Evolutionary conservation across 176 grass and related monocot genomes (phyloP), one percentile per base, ranked within the genome.

Genomic region (Phoenix dactylifera): DNA sequence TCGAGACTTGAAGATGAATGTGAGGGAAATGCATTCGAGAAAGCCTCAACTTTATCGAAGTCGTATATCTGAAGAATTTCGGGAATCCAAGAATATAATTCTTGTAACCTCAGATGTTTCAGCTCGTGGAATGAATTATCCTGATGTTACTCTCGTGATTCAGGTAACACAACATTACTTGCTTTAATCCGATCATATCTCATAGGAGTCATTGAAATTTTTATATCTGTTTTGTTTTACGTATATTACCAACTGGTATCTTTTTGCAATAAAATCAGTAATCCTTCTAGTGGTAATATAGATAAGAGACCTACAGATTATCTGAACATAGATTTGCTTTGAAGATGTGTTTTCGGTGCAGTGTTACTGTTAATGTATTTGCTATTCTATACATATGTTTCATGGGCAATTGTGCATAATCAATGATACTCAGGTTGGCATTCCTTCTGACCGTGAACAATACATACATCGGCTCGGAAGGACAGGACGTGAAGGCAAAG

Each of bases 381-480:
- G 32, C 32, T 35, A 35, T 28, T 28, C 26, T 35, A 44, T 12
- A 2, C 1, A 44, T 5, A 44, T 44, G 10, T 44, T 44, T 44
- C 35, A 44, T 44, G 10, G 35, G 35, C 35, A 44, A 44, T 44
- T 44, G 10, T 44, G 35, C 35, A 25, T 62, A 18, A 44, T 62
- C 5, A 39, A n/a, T 22, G 17, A 22, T 50, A 22, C 18, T 70
- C 51, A 96, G 92, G 74, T 90, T 70, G 92, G 87, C 51, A 89
- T 85, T 76, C 92, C 92, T 78, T 74, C 87, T 69, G 81, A 77
- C 62, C 79, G 92, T 72, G 92, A 88, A 52, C 92, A 97, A 30
- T 97, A 97, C 60, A 97, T 90, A 53, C 86, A 90, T 76, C 74
- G 87, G 18, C 87, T 97, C 59, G 92, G 92, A 70, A 88, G 92